Base-by-base conservation (phyloP, 768 basidiomycete species). In the Kockovaella imperatae region DNA sequence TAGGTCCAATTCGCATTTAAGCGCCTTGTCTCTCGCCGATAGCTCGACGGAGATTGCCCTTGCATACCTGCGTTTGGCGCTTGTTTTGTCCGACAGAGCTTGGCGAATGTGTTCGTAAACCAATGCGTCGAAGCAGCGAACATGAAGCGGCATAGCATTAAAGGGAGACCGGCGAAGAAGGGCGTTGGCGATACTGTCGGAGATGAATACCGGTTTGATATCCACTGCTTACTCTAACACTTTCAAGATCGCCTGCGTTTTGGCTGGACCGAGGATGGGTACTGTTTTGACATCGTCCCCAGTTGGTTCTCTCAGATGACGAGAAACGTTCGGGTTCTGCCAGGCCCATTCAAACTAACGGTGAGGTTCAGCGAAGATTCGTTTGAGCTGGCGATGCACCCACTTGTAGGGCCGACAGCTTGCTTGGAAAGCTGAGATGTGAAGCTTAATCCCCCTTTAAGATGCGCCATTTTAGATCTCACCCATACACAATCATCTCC, bases 401-500 rank as follows among this genome's bases (percentile, higher is more conserved):
- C 38, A 72, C 72, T 50, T 74, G 74, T 2, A 74, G 61, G 4
- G 87, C 86, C 1, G 83, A 78, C 67, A 86, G 69, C 64, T 79
- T 80, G 47, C 83, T 84, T 0, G 86, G 84, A 58, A 89, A 87
- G 4, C 86, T 69, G 39, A 21, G 21, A 24, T 13, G 17, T 30
- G 26, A n/a, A 8, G 17, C 1, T 21, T 7, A 17, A 41, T 29
- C 35, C 32, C 10, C 7, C 47, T 23, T 3, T 8, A 8, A 10
- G 36, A 7, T 20, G 21, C 20, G 10, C 8, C 36, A 39, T 10
- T 8, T 21, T 8, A 6, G 7, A 25, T n/a, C 54, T 35, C 32
- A 66, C 64, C 69, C 87, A 63, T 85, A 77, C 1, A 87, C 82
- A 30, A 87, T 82, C 81, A 87, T 82, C 50, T 83, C 80, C 85